A percentile compares a stretch with the other conserved stretches of the same genome.
These are phyloP conservation scores for Diddensiella santjacobensis DNA, from an alignment of 805 yeast genomes.

Conservation along the genomic window DNA sequence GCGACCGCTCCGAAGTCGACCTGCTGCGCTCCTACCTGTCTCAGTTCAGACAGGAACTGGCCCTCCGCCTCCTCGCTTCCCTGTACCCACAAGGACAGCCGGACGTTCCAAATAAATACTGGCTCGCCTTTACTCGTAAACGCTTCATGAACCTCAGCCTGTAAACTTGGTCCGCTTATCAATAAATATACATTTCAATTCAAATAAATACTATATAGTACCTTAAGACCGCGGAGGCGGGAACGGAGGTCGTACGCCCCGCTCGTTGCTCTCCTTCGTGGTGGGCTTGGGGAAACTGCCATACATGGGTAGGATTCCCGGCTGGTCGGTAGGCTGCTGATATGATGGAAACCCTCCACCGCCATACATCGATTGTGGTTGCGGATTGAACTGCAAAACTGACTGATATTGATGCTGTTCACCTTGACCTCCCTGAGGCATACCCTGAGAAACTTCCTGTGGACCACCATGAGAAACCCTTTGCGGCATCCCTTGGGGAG, in stretches of 20 bases:
- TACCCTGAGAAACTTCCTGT: no score
- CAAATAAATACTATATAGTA: no score
- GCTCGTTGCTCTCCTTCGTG: constrained; percentile 20
- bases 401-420: not conserved
- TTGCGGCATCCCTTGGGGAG: no score
- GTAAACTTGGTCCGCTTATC: constrained; percentile 29
- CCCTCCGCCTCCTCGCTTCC: constrained; percentile 70
- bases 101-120: constrained; percentile 71
- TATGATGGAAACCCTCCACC: not conserved
- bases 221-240: not conserved
- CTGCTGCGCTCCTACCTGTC: constrained; percentile 74
- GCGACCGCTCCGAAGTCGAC: constrained; percentile 70
- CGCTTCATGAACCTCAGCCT: constrained; percentile 92
- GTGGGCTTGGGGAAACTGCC: constrained; percentile 4
- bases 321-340: constrained; percentile 5
- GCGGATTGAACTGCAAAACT: not conserved
- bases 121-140: constrained; percentile 95
- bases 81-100: constrained; percentile 56
- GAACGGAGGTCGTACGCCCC: constrained; percentile 9
- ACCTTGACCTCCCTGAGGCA: not conserved
- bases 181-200: no score
- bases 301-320: not conserved
- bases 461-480: no score
- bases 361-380: not conserved
- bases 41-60: constrained; percentile 93